Evolutionary conservation across 805 yeast genomes (phyloP), one percentile per base, ranked within the genome.

Genomic region (Metschnikowia continentalis): DNA sequence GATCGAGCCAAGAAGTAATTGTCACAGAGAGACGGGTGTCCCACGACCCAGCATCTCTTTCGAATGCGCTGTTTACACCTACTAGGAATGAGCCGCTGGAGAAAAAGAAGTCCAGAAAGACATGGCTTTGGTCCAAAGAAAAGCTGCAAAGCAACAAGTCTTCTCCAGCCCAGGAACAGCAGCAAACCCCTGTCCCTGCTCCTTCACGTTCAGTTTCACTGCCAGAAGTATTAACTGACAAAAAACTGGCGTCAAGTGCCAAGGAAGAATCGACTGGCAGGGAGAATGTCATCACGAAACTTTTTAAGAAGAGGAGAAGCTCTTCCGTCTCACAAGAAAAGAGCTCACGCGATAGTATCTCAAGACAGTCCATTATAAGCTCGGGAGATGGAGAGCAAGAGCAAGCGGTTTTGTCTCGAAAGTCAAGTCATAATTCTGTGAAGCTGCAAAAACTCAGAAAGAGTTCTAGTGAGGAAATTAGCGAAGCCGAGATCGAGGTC

Each of bases 91-190:
- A 38, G n/a, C 15, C 32, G 5, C 32, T 45, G 10, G 58, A 54
- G 39, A 62, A 58, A 57, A 60, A 54, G 40, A 57, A 67, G 44
- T 60, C 64, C 48, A 74, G 71, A 60, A 70, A 71, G 54, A 64
- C 72, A 13, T 74, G 77, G 77, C 65, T 67, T 8, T 74, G 77
- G 78, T 56, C 70, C 36, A 64, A 66, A 49, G 67, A 57, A 26
- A 57, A 62, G 48, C 48, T 50, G 6, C 35, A 43, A 3, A 32
- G 36, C 13, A 41, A 35, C n/a, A 41, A 39, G 20, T 13, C 33
- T 6, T 7, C 10, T 17, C 11, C 17, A 22, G 35, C 32, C 10
- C 38, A 35, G 30, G 30, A 26, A 15, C 43, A 40, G 23, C 26
- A 32, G 11, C 43, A 26, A 15, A 5, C 22, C 6, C 2, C 47